Evolutionary conservation across 257 asterid genomes (phyloP), one percentile per base, ranked within the genome.

Genomic region (Nemophila menziesii): DNA sequence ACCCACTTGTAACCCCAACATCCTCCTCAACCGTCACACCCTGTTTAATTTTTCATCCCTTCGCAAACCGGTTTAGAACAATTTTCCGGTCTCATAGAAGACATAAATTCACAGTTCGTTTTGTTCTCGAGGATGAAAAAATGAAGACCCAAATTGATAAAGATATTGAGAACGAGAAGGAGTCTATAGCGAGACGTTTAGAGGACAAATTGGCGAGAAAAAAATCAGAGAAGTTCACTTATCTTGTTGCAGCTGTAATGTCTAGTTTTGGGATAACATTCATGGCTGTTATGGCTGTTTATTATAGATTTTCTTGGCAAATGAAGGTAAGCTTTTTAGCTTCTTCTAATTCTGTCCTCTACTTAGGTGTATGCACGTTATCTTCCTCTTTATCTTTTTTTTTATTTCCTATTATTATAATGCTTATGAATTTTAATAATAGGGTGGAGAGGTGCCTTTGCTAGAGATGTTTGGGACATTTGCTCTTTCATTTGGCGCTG

Each of bases 401-500:
- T 29, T 29, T 7, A 3, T 3, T 29, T 29, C 12, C 7, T 7
- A 29, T 2, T 29, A 1, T 7, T 29, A 7, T 29, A n/a, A 29
- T 7, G 36, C 36, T 29, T 29, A 2, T 29, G 36, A 7, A 26
- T 26, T 26, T 29, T 43, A 48, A 29, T 45, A 13, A 52, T 57
- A 85, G 96, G 96, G 99, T 15, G 95, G 92, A 22, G 93, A 69
- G 36, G 60, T 90, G 26, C 93, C 99, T 12, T 79, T 51, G n/a
- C 56, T 74, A 20, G 99, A 92, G 58, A 92, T 92, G 94, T 73
- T 92, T 22, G 92, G 95, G 46, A 85, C 96, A 65, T 92, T 92
- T 64, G 89, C 96, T 16, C 92, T 92, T 39, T 77, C 99, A 7
- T 67, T 86, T 42, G 99, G 99, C 10, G 95, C 99, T 45, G 99